A percentile compares a stretch with the other conserved stretches of the same genome.
phyloP scores from a whole-genome alignment of 2,329 filamentous ascomycete species.

The Neocucurbitaria cava region DNA sequence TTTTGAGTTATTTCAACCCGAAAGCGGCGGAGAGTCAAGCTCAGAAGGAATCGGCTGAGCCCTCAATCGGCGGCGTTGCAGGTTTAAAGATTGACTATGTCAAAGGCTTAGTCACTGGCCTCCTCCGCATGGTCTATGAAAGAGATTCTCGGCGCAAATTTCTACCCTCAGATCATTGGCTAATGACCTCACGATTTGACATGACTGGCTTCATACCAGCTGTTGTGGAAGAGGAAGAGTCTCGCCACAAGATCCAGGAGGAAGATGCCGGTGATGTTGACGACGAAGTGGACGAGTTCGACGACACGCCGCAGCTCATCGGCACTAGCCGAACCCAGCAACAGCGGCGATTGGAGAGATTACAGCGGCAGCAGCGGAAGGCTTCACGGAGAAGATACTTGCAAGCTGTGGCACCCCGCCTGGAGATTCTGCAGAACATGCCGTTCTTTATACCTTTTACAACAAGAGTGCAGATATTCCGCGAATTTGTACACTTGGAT shows the following conservation, averaged over 20 bases:
- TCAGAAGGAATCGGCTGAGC: conserved; percentile 42
- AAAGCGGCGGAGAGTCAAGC: conserved; percentile 26
- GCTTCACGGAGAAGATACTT: conserved; percentile 73
- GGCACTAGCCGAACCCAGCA: conserved; percentile 69
- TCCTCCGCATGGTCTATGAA: conserved; percentile 89
- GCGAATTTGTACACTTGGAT: conserved; percentile 88
- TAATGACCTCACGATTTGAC: conserved; percentile 88
- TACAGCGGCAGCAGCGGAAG: conserved; percentile 70
- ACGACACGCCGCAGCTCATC: conserved; percentile 50
- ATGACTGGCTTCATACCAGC: conserved; percentile 87
- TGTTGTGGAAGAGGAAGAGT: conserved; percentile 87
- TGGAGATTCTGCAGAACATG: conserved; percentile 94
- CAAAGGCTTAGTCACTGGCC: conserved; percentile 77
- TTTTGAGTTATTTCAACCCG: conserved; percentile 46
- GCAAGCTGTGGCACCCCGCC: conserved; percentile 80
- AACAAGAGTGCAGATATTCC: conserved; percentile 89
- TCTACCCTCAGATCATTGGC: conserved; percentile 83
- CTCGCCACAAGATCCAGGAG: conserved; percentile 70
- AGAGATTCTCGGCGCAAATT: conserved; percentile 89
- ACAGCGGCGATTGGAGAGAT: conserved; percentile 66
- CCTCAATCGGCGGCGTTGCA: conserved; percentile 66
- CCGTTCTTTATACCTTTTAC: conserved; percentile 96
- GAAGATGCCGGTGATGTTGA: conserved; percentile 66
- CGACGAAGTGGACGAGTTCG: conserved; percentile 49
- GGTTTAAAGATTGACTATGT: conserved; percentile 81